These are phyloP conservation scores for Ceratocystis albifundus DNA, from an alignment of 2,329 filamentous ascomycete species.

Conservation along the genomic window DNA sequence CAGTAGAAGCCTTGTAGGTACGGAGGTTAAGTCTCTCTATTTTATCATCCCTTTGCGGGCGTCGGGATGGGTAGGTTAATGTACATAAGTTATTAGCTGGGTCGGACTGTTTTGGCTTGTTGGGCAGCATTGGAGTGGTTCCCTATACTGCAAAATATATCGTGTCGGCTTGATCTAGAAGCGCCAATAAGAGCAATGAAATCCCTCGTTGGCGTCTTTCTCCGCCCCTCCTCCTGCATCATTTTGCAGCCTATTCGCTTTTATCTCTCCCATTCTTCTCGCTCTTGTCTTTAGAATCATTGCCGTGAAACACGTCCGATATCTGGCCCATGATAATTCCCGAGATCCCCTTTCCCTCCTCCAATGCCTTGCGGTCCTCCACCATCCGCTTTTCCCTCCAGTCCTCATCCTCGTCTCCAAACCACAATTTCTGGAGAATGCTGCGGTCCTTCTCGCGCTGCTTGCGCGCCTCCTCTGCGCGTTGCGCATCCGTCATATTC, in stretches of 20 bases:
- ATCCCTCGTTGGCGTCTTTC: background rate
- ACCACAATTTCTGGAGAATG: conserved; percentile 42
- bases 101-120: background rate
- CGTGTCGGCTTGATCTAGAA: background rate
- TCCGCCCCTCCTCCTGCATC: background rate
- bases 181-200: background rate
- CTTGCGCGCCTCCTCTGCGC: conserved; percentile 29
- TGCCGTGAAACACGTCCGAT: conserved; percentile 40
- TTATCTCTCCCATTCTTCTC: conserved; percentile 15
- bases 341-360: conserved; percentile 45
- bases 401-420: conserved; percentile 44
- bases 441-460: conserved; percentile 26
- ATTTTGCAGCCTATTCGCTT: background rate
- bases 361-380: conserved; percentile 42
- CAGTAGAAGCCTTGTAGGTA: background rate
- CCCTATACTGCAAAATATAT: background rate
- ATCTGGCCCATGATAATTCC: conserved; percentile 48
- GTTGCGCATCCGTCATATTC: conserved; percentile 29
- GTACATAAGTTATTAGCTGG: background rate
- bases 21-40: background rate
- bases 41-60: background rate
- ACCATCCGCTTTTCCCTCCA: conserved; percentile 43
- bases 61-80: background rate
- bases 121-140: background rate
- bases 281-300: conserved; percentile 25